A percentile compares a stretch with the other conserved stretches of the same genome.
These are phyloP conservation scores for Fonsecaea monophora DNA, from an alignment of 2,329 filamentous ascomycete species.

Conservation along the genomic window DNA sequence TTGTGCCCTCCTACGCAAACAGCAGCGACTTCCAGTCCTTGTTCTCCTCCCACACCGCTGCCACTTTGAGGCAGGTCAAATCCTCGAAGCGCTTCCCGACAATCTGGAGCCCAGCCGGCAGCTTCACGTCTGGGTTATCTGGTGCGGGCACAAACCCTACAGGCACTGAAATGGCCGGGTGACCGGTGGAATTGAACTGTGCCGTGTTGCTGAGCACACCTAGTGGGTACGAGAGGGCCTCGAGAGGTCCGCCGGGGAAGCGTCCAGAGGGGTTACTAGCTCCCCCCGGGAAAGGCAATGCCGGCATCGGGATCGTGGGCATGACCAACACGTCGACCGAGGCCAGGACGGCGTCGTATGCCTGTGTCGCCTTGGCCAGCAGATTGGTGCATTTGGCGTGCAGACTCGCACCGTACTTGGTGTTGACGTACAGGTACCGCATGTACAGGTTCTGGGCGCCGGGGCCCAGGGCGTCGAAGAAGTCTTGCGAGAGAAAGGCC, in stretches of 20 bases:
- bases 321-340: slow-evolving; percentile 51
- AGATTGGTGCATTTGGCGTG: slow-evolving; percentile 53
- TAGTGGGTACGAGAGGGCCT: slow-evolving; percentile 46
- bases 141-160: slow-evolving; percentile 48
- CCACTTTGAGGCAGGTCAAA: slow-evolving; percentile 36
- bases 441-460: slow-evolving; percentile 56
- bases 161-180: slow-evolving; percentile 62
- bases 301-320: slow-evolving; percentile 45
- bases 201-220: slow-evolving; percentile 64
- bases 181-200: slow-evolving; percentile 64
- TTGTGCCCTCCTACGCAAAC: neutral
- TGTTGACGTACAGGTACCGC: slow-evolving; percentile 17
- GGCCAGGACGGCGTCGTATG: slow-evolving; percentile 51
- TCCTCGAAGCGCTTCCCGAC: slow-evolving; percentile 49
- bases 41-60: slow-evolving; percentile 45
- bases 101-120: slow-evolving; percentile 52
- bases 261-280: neutral
- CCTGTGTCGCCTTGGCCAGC: slow-evolving; percentile 47
- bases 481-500: slow-evolving; percentile 20
- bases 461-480: slow-evolving; percentile 12
- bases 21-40: slow-evolving; percentile 52
- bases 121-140: slow-evolving; percentile 44
- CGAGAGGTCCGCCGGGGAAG: slow-evolving; percentile 19
- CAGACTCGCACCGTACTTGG: slow-evolving; percentile 45
- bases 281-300: slow-evolving; percentile 29